Conservation (phyloP, 176 grass and related monocot species). For the Oryza rufipogon region DNA sequence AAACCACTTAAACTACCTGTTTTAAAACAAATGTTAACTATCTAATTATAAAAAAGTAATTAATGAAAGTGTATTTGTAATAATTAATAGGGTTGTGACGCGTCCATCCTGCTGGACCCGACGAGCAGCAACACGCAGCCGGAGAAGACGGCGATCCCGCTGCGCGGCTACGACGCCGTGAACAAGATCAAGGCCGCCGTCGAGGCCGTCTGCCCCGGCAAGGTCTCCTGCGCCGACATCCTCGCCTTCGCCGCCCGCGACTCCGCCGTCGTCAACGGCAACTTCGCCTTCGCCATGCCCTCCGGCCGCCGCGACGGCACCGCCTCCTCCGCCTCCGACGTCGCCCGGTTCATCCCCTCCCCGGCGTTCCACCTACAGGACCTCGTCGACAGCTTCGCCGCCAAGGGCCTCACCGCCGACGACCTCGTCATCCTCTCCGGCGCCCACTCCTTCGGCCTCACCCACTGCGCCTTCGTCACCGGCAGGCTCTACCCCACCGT, state of each 20-base stretch:
- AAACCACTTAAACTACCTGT: no score
- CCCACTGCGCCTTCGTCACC: constrained; percentile 53
- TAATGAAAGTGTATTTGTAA: neutral
- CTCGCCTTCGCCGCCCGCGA: constrained; percentile 60
- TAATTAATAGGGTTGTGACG: constrained; percentile 52
- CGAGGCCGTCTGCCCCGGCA: constrained; percentile 41
- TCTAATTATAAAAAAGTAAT: neutral
- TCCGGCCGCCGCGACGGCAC: constrained; percentile 61
- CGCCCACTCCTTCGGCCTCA: constrained; percentile 60
- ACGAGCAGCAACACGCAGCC: constrained; percentile 11
- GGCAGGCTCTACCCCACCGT: constrained; percentile 51
- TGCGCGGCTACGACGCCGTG: constrained; percentile 50
- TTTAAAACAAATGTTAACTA: no score
- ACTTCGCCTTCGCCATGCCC: constrained; percentile 49
- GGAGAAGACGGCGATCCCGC: constrained; percentile 56
- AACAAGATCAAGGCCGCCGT: constrained; percentile 46
- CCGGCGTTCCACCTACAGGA: constrained; percentile 33
- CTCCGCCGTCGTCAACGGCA: constrained; percentile 28
- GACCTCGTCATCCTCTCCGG: constrained; percentile 67
- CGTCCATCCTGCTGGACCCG: constrained; percentile 48
- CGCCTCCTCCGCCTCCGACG: constrained; percentile 29
- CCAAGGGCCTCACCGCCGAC: constrained; percentile 36
- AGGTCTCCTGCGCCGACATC: constrained; percentile 65
- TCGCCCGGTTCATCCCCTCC: constrained; percentile 14
- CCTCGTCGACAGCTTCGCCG: constrained; percentile 28